Evolutionary conservation across 495 filamentous ascomycete species (phyloP), one percentile per base, ranked within the genome.

Genomic region (Saxispiralis lemnorum): DNA sequence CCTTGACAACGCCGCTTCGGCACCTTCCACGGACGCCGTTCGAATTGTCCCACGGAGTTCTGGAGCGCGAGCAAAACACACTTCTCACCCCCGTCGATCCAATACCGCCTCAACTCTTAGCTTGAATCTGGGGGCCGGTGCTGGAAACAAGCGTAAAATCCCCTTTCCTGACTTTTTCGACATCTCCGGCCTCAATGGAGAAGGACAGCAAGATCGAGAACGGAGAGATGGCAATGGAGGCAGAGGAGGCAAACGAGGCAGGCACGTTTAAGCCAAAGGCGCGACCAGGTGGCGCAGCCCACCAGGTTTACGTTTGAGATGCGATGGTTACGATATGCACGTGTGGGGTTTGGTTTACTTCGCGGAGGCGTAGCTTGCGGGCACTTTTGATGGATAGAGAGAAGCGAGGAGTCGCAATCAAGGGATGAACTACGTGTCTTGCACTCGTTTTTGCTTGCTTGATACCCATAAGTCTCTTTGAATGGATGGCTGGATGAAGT

Each of bases 141-240:
- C 76, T 1, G 84, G 86, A 0, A 78, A 78, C 20, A 94, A 94
- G 62, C 71, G 86, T 13, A 77, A 81, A 51, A 66, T 81, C 46
- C 74, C 79, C 34, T 71, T 85, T 31, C 71, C 72, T 2, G 86
- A 94, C 44, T 78, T 86, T 46, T 93, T 92, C 50, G 83, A 89
- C 48, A 59, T 94, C n/a, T 73, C 73, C 6, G 72, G 69, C 40
- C 67, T 72, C 18, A 71, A 79, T 47, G 68, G 69, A 11, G 74
- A 75, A 47, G 83, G 87, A 51, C 59, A 69, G 43, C 70, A 70
- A 33, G 40, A 46, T 10, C 56, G 77, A 12, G 35, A 19, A 4
- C 46, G 50, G 12, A 36, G 19, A 7, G 43, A 41, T 19, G 32
- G 31, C 15, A 40, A 43, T 15, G 20, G 75, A 28, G 71, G 75